Evolutionary conservation across 495 filamentous ascomycete species (phyloP).

Genomic region (Acidomyces sp.): DNA sequence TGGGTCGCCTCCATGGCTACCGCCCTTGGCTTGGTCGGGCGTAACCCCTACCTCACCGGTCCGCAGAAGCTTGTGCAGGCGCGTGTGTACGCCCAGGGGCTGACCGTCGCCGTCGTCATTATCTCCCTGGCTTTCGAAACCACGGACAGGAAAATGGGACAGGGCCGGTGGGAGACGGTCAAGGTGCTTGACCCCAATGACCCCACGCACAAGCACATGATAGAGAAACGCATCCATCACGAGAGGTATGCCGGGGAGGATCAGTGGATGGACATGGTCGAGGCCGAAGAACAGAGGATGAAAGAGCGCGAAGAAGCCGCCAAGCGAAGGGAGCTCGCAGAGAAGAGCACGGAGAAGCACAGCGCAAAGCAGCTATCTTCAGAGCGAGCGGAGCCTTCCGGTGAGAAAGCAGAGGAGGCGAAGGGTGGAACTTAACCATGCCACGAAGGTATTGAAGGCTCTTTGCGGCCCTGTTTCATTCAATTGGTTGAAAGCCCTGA

Average conservation of each 20-base stretch:
- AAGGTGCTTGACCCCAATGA: conserved; percentile 60
- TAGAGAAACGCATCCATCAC: conserved; percentile 58
- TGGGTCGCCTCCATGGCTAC: conserved; percentile 77
- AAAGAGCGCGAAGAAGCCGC: conserved; percentile 27
- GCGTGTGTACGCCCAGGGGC: conserved; percentile 91
- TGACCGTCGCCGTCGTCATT: conserved; percentile 79
- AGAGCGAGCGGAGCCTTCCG: too few species aligned
- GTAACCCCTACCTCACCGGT: conserved; percentile 60
- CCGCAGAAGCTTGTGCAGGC: conserved; percentile 94
- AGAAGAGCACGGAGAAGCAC: conserved; percentile 17
- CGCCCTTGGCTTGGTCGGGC: conserved; percentile 61
- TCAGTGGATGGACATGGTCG: conserved; percentile 58
- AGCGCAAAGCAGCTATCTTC: conserved; percentile 2
- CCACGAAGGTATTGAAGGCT: too few species aligned
- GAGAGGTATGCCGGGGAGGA: conserved; percentile 68
- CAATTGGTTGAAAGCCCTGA: too few species aligned
- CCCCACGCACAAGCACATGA: conserved; percentile 55
- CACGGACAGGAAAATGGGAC: conserved; percentile 59
- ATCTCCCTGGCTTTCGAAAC: conserved; percentile 85
- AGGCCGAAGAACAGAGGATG: conserved; percentile 29
- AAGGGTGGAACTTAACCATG: too few species aligned
- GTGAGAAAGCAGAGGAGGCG: conserved; percentile 14
- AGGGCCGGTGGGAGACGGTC: conserved; percentile 63
- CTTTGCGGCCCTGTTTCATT: too few species aligned
- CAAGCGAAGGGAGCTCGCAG: conserved; percentile 18